Percentiles rank a stretch among this genome's conserved stretches.
phyloP scores from a whole-genome alignment of 2,329 filamentous ascomycete genomes.

The Talaromyces sp. region DNA sequence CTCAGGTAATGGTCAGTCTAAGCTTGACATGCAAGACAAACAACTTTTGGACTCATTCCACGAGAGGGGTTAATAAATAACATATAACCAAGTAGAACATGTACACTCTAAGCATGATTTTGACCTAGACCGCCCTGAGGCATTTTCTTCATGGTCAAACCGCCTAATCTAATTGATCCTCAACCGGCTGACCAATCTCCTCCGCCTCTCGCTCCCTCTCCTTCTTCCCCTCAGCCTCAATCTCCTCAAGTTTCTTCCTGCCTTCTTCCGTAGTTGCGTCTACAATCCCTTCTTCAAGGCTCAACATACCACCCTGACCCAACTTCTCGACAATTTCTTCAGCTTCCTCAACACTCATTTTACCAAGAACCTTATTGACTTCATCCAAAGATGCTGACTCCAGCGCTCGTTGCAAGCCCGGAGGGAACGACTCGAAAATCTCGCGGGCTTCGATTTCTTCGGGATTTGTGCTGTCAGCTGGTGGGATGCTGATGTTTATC shows the following conservation, averaged over 20 bases:
- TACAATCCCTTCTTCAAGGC: slow-evolving; percentile 86
- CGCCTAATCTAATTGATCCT: slow-evolving; percentile 27
- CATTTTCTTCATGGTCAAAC: slow-evolving; percentile 12
- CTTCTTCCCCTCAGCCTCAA: slow-evolving; percentile 54
- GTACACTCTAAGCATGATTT: slow-evolving; percentile 20
- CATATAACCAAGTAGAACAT: neutral
- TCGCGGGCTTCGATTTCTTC: slow-evolving; percentile 57
- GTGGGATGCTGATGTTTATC: slow-evolving; percentile 81
- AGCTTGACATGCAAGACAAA: neutral
- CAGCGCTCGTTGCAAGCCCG: slow-evolving; percentile 74
- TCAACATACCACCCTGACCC: slow-evolving; percentile 80
- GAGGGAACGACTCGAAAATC: slow-evolving; percentile 78
- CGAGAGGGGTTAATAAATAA: neutral
- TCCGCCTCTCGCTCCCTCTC: slow-evolving; percentile 48
- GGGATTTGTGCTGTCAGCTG: slow-evolving; percentile 61
- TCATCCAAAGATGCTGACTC: slow-evolving; percentile 85
- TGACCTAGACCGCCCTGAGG: neutral
- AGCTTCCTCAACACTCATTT: slow-evolving; percentile 82
- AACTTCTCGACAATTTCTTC: slow-evolving; percentile 78
- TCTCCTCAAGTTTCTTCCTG: slow-evolving; percentile 67
- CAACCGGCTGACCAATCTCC: slow-evolving; percentile 47
- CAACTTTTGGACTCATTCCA: neutral
- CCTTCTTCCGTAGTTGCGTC: slow-evolving; percentile 90
- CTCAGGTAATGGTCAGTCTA: neutral
- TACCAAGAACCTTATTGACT: slow-evolving; percentile 80